These are phyloP conservation scores for Vanrija sp. DNA, from an alignment of 1,284 basidiomycete species.

Conservation along the genomic window DNA sequence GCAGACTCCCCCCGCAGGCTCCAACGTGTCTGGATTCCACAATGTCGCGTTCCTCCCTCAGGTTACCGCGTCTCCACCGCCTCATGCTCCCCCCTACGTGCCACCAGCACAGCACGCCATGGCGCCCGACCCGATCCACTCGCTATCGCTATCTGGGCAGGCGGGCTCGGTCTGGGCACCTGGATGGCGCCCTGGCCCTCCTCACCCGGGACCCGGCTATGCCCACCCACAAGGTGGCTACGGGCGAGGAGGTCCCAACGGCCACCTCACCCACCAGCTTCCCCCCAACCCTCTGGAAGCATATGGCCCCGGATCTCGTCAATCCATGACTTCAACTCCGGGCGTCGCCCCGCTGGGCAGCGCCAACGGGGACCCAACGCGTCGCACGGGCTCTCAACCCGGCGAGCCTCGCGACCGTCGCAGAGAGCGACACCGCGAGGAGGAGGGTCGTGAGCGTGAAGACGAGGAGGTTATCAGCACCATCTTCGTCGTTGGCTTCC, in stretches of 20 bases:
- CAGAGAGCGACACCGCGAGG: slow-evolving; percentile 21
- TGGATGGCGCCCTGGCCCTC: slow-evolving; percentile 17
- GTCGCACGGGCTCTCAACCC: slow-evolving; percentile 13
- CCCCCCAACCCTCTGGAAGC: slow-evolving; percentile 21
- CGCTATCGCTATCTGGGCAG: slow-evolving; percentile 15
- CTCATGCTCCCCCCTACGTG: slow-evolving; percentile 38
- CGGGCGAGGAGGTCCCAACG: slow-evolving; percentile 12
- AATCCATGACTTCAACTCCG: slow-evolving; percentile 18
- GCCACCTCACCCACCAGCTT: slow-evolving; percentile 18
- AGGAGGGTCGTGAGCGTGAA: slow-evolving; percentile 27
- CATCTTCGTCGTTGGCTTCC: slow-evolving; percentile 97
- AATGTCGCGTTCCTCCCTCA: slow-evolving; percentile 28
- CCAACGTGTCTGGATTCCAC: slow-evolving; percentile 3
- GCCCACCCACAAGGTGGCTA: slow-evolving; percentile 7
- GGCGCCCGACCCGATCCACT: slow-evolving; percentile 44
- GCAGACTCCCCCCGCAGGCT: slow-evolving; percentile 9
- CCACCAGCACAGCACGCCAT: slow-evolving; percentile 46
- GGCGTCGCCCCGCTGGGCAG: slow-evolving; percentile 9
- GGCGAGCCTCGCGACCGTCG: slow-evolving; percentile 19
- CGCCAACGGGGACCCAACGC: slow-evolving; percentile 5
- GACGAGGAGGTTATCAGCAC: slow-evolving; percentile 89
- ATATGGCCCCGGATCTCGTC: slow-evolving; percentile 19
- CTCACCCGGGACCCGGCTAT: slow-evolving; percentile 7
- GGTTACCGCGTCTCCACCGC: slow-evolving; percentile 41
- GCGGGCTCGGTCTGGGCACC: slow-evolving; percentile 14